Evolutionary conservation across 768 basidiomycete species (phyloP), one percentile per base, ranked within the genome.

Genomic region (Mycena chlorophos): DNA sequence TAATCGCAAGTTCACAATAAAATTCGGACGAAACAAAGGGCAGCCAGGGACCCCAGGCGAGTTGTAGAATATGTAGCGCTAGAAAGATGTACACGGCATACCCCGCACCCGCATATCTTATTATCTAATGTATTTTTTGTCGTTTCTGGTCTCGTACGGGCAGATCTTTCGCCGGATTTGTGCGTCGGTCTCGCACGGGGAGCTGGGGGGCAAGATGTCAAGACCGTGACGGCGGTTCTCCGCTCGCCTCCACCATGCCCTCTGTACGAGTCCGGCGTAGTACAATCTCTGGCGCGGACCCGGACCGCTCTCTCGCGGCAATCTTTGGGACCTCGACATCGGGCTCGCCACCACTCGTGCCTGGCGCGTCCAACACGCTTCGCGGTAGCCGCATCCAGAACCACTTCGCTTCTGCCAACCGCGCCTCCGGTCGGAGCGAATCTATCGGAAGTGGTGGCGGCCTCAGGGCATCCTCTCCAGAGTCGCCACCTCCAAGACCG

Each of bases 301-400:
- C 40, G 17, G 57, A 54, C 42, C 59, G 55, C 26, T 45, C 60
- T 1, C 31, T 62, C 22, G 31, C 60, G 10, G 51, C 22, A 5
- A 30, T 62, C 23, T 62, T 62, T 34, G 29, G 26, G n/a, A 51
- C 40, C 10, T 42, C 37, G 40, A 25, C 60, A 29, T 51, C 54
- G 28, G 46, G 10, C 19, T 6, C 28, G 8, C 60, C 56, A 16
- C 22, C 56, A 16, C 53, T 51, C 6, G 42, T 54, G 2, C 27
- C 53, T 34, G 49, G 47, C 31, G 20, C 56, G 5, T 53, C 52
- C 43, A 55, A 53, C 46, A 49, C 56, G 12, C 12, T 55, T 12
- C 56, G 60, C 17, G 45, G 63, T 19, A 75, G 77, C 65, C 68
- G 69, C 29, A 59, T 78, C 8, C 72, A 76, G 39, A 64, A 66